phyloP scores from a whole-genome alignment of 129 eudicot species.

The Arctium minus region DNA sequence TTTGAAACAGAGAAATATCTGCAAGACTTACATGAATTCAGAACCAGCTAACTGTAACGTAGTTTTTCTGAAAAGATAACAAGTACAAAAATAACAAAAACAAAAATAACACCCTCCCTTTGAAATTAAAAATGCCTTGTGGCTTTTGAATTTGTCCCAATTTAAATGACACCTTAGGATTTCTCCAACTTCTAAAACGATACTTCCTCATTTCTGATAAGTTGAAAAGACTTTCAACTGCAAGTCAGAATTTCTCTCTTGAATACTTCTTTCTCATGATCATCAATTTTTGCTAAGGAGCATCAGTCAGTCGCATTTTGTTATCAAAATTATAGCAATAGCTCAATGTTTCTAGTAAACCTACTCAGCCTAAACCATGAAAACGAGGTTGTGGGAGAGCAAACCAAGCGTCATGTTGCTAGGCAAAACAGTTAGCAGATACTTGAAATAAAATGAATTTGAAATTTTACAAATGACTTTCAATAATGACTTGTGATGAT shows the following conservation, averaged over 20 bases:
- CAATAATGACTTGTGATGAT: too few relatives aligned
- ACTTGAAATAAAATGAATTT: too few relatives aligned
- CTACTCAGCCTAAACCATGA: too few relatives aligned
- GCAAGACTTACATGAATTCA: constrained; percentile 13
- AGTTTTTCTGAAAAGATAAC: background rate
- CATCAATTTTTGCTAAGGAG: background rate
- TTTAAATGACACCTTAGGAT: background rate
- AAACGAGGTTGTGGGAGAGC: too few relatives aligned
- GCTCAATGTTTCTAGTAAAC: too few relatives aligned
- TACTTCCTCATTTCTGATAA: background rate
- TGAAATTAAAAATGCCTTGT: background rate
- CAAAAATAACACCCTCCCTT: background rate
- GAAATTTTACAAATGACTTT: too few relatives aligned
- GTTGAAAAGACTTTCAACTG: background rate
- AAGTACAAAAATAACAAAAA: background rate
- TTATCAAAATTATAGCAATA: too few relatives aligned
- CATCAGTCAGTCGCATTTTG: too few relatives aligned
- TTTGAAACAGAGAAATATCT: constrained; percentile 76
- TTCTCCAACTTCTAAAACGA: too few relatives aligned
- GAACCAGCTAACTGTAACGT: background rate
- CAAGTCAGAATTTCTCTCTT: too few relatives aligned
- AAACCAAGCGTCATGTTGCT: too few relatives aligned
- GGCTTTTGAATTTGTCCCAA: background rate
- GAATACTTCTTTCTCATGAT: background rate
- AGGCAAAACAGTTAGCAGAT: too few relatives aligned